Evolutionary conservation across 306 rosid genomes (phyloP), one percentile per base, ranked within the genome.

Genomic region (Cucurbita pepo): DNA sequence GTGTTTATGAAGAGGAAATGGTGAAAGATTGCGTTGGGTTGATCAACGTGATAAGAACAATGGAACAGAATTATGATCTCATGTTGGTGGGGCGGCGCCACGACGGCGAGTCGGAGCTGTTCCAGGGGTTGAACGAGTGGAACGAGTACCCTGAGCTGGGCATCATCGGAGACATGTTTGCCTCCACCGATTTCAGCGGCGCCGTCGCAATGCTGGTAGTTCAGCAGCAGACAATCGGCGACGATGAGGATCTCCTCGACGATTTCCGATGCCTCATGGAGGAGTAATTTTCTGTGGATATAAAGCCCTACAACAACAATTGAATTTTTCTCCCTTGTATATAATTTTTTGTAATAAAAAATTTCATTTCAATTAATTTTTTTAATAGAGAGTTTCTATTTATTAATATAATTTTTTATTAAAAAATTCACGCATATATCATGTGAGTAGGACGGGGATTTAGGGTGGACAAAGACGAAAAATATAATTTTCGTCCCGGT

Each of bases 81-180:
- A 51, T 86, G 61, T 36, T 87, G 77, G 87, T 81, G 10, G 91
- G 96, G 51, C 80, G 96, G 22, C 72, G 84, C 10, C 92, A 90
- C 51, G 77, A 71, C 4, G 41, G 44, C 16, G 79, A 79, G 0
- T 80, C 88, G 1, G 37, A 66, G 0, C 53, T 85, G 78, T 83
- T 84, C 34, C 25, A 41, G 54, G 92, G 92, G 36, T 76, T 83
- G 25, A 57, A 57, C 0, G 89, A 86, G 5, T 87, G 90, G 89
- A 86, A 55, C 56, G 96, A 90, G 61, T 81, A 45, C 40, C 91
- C 90, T 1, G 96, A 90, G 72, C 86, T 87, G 5, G 96, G 92
- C 1, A 44, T 60, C 56, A 37, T 90, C 0, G 93, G 86, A 14
- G 91, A 88, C 73, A 79, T 88, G 86, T 40, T 86, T 8, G 83